A percentile compares a stretch with the other conserved stretches of the same genome.
These are phyloP conservation scores for Linnemannia zychae DNA, from an alignment of 192 early-diverging fungal genomes.

Conservation along the genomic window DNA sequence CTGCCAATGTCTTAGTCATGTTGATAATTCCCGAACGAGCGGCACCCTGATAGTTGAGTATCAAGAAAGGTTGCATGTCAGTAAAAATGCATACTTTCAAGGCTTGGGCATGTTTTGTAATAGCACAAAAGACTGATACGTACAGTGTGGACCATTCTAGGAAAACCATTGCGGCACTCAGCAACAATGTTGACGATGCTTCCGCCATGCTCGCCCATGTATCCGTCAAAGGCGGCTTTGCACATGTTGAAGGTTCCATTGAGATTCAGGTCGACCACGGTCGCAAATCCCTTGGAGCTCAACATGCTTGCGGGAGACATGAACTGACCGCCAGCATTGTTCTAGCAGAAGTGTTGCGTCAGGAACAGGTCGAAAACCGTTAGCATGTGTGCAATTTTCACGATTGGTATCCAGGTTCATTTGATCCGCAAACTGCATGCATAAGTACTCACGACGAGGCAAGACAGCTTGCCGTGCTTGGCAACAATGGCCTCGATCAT, in stretches of 20 bases:
- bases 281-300: conserved; percentile 50
- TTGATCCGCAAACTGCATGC: neutral
- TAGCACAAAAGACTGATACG: conserved; percentile 10
- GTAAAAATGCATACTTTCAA: neutral
- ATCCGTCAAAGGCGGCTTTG: conserved; percentile 60
- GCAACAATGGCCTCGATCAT: conserved; percentile 48
- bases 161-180: conserved; percentile 60
- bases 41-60: conserved; percentile 49
- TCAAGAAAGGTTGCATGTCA: too few relatives aligned
- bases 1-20: conserved; percentile 64
- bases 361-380: neutral
- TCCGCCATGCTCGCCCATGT: conserved; percentile 59
- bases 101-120: neutral
- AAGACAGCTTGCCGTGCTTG: conserved; percentile 52
- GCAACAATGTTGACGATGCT: conserved; percentile 65
- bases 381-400: neutral
- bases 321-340: conserved; percentile 56
- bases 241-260: conserved; percentile 67
- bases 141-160: conserved; percentile 58
- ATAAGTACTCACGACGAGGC: conserved; percentile 27
- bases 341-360: conserved; percentile 10
- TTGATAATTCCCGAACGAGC: conserved; percentile 68
- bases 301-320: conserved; percentile 54
- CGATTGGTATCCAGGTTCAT: too few relatives aligned
- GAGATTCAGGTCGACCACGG: conserved; percentile 65